phyloP scores from a whole-genome alignment of 805 yeast species.

The Monosporozyma solicola region DNA sequence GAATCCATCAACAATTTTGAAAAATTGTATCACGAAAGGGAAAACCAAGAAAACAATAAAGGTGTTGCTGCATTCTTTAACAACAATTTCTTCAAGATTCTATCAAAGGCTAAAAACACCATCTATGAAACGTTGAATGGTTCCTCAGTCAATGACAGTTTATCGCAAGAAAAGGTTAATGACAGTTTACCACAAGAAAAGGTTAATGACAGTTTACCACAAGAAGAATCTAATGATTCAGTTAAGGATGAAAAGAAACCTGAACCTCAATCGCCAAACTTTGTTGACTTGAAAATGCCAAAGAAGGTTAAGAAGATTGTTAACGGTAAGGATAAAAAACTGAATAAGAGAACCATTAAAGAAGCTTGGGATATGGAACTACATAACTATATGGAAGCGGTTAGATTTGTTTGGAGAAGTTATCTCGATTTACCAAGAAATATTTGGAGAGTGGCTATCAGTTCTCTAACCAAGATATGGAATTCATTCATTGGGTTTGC shows the following conservation, averaged over 20 bases:
- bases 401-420: constrained; percentile 54
- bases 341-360: constrained; percentile 12
- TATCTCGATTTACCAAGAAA: constrained; percentile 64
- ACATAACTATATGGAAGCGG: constrained; percentile 46
- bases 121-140: constrained; percentile 7
- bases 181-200: neutral
- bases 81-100: constrained; percentile 26
- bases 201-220: neutral
- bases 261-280: constrained; percentile 5
- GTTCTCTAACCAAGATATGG: constrained; percentile 55
- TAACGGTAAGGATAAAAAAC: neutral
- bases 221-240: neutral
- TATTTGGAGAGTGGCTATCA: constrained; percentile 41
- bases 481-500: constrained; percentile 59
- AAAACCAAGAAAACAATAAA: constrained; percentile 12
- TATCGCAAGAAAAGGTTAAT: neutral
- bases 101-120: constrained; percentile 23
- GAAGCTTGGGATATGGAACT: constrained; percentile 46
- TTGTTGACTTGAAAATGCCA: constrained; percentile 25
- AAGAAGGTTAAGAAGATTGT: constrained; percentile 5
- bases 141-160: constrained; percentile 4
- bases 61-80: constrained; percentile 19
- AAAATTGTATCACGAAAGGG: constrained; percentile 36
- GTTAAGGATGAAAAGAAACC: neutral
- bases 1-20: constrained; percentile 67